Evolutionary conservation across 192 early-diverging fungal genomes (phyloP).

Genomic region (Fimicolochytrium jonesii): DNA sequence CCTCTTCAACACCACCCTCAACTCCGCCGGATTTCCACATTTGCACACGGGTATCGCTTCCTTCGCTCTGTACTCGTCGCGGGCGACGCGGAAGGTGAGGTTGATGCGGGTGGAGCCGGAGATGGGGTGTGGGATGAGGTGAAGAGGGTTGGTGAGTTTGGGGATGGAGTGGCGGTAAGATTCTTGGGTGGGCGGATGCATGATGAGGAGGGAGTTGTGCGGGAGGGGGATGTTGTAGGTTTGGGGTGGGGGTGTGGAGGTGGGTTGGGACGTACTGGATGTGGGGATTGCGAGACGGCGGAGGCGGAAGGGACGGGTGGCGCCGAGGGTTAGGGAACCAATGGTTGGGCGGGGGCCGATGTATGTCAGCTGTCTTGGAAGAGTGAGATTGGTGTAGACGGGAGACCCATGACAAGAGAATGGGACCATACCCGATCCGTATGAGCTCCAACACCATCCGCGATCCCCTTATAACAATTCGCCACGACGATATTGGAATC

Average conservation of each 20-base stretch:
- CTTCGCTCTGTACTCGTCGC: constrained; percentile 26
- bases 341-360: constrained; percentile 48
- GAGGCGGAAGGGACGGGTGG: constrained; percentile 39
- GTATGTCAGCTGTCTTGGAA: constrained; percentile 30
- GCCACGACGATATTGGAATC: constrained; percentile 34
- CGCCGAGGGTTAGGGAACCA: constrained; percentile 44
- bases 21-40: constrained; percentile 35
- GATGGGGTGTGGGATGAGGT: constrained; percentile 29
- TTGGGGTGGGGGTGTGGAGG: constrained; percentile 8
- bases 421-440: constrained; percentile 36
- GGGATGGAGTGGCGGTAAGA: constrained; percentile 43
- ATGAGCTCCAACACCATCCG: constrained; percentile 39
- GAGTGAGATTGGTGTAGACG: too few relatives aligned
- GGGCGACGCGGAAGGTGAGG: constrained; percentile 44
- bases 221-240: constrained; percentile 40
- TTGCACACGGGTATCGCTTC: constrained; percentile 32
- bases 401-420: too few relatives aligned
- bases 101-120: constrained; percentile 38
- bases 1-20: constrained; percentile 37
- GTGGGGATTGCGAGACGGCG: constrained; percentile 7
- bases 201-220: constrained; percentile 47
- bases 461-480: constrained; percentile 37
- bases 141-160: constrained; percentile 3
- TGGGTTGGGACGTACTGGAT: constrained; percentile 2
- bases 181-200: constrained; percentile 46